Base-by-base conservation (phyloP, 306 rosid species). In the Ziziphus jujuba region DNA sequence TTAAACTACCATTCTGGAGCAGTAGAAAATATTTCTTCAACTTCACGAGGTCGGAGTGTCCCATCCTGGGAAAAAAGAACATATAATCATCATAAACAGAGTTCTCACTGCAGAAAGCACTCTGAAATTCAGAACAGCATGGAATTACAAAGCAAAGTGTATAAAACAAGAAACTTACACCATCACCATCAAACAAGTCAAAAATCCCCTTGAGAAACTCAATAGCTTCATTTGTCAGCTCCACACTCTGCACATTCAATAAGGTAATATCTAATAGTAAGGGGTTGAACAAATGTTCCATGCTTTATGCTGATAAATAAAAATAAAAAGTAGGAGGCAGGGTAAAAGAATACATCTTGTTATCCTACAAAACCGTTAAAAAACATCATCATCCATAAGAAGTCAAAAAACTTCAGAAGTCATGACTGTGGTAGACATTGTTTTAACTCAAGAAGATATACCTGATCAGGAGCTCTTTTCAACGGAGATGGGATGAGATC, bases 1-100 rank as follows among this genome's bases (percentile, higher is more conserved):
- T 17, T 50, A 71, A 68, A 63, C 66, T 84, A 93, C 99, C 97
- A 84, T 72, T 89, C 96, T 0, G 99, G 97, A 73, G 99, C 96
- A 24, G 97, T 93, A 56, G 99, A 93, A 86, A 93, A 93, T 65
- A 93, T 67, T 75, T 93, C 99, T 14, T 83, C 97, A 59, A 90
- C 67, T 75, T 93, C 99, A 36, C 88, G 97, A 58, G 99, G 85
- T 65, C 83, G 80, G 49, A 93, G 76, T 81, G 76, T 80, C 69
- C 97, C 96, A 79, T 93, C 97, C 99, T 93, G 75, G 47, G 55
- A 59, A 54, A 20, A 64, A 58, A 28, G 65, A 75, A 53, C 9
- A 61, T 20, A 61, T n/a, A 7, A 14, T 68, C 69, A 72, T 15
- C 13, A 75, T 40, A 40, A 7, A 12, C 0, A 21, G 63, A 40